Base-by-base conservation (phyloP, 2,329 filamentous ascomycete genomes). In the Apiospora pterosperma region DNA sequence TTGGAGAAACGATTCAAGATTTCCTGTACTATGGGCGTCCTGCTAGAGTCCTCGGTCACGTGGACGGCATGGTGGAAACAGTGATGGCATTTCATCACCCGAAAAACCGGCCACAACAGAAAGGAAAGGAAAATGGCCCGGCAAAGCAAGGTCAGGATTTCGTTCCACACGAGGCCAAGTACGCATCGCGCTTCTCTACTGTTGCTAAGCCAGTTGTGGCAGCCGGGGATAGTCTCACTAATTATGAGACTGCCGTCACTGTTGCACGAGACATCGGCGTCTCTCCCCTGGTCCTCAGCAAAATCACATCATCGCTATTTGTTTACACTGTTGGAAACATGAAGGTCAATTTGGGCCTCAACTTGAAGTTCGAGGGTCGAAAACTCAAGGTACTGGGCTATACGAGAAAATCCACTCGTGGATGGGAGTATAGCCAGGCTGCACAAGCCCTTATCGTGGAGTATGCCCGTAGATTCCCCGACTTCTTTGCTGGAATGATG, bases 301-400 rank as follows among this genome's bases (percentile, higher is more conserved):
- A 97, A 83, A 92, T 99, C 72, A 98, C 96, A 0, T 97, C 96
- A 1, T 94, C 95, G 0, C 98, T 97, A 77, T 91, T 90, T 63
- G 92, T 99, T 64, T 88, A 88, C 64, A 86, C 80, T 21, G 88
- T 95, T 4, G 92, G 92, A 64, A 93, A 92, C 28, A 82, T 93
- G 65, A 91, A 92, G 71, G 85, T 97, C 67, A 99, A 99, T 72
- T 82, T 99, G 28, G 96, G 96, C 0, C 83, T 99, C 67, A 99
- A 99, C 73, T 84, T 99, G 69, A 99, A 99, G 77, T 99, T 99
- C 66, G 96, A 99, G 76, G 92, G 88, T 2, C 95, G 92, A 79
- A 97, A 97, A 78, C 85, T 94, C 71, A 99, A 99, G 80, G 96
- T 99, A 7, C 81, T 99, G 36, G 96, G 96, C 0, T 99, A 97